Percentiles rank a stretch among this genome's conserved stretches.
These are phyloP conservation scores for Candida arabinofermentans DNA, from an alignment of 805 yeast species.

Conservation along the genomic window DNA sequence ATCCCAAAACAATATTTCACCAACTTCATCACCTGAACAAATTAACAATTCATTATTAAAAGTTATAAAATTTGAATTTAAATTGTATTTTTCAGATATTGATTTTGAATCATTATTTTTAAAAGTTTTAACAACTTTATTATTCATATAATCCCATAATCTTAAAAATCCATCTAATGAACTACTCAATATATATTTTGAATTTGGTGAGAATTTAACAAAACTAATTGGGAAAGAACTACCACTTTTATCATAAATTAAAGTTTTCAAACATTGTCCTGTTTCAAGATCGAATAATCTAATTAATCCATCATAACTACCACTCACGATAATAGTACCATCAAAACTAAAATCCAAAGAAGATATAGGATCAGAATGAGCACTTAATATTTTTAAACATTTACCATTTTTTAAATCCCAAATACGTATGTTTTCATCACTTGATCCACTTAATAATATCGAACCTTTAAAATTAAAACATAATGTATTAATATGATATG, in stretches of 20 bases:
- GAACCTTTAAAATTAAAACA: conserved; percentile 73
- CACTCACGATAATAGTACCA: conserved; percentile 78
- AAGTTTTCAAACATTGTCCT: conserved; percentile 88
- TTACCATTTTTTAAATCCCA: conserved; percentile 81
- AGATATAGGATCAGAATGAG: conserved; percentile 89
- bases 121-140: conserved; percentile 70
- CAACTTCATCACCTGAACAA: conserved; percentile 59
- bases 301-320: conserved; percentile 87
- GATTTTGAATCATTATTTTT: conserved; percentile 23
- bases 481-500: conserved; percentile 76
- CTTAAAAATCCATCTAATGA: conserved; percentile 76
- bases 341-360: conserved; percentile 71
- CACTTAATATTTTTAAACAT: conserved; percentile 75
- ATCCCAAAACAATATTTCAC: conserved; percentile 60
- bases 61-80: conserved; percentile 48
- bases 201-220: conserved; percentile 75
- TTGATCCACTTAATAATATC: conserved; percentile 72
- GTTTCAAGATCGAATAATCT: conserved; percentile 82
- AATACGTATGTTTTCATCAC: conserved; percentile 85
- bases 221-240: conserved; percentile 75
- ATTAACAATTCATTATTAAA: conserved; percentile 37
- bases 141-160: conserved; percentile 83
- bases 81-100: conserved; percentile 48
- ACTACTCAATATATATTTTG: conserved; percentile 70
- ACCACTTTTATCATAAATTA: conserved; percentile 72